phyloP scores from a whole-genome alignment of 176 grass and related monocot species.

The Zea luxurians region DNA sequence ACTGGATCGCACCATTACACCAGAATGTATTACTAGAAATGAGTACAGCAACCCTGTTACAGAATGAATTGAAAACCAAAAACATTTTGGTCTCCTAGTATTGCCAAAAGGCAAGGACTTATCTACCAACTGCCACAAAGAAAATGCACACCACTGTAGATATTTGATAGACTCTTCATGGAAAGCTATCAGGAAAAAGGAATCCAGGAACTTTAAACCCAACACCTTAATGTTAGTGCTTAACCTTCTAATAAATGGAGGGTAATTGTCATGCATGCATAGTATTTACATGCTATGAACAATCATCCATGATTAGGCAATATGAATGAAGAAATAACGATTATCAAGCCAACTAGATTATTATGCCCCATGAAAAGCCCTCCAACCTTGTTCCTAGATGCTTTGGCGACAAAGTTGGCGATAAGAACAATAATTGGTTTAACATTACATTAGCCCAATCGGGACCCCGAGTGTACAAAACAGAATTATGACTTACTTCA shows the following conservation, averaged over 20 bases:
- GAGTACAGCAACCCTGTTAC: not conserved
- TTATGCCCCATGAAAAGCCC: not conserved
- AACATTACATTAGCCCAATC: not conserved
- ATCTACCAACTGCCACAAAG: not conserved
- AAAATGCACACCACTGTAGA: conserved; percentile 4
- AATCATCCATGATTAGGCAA: not conserved
- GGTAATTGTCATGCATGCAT: not conserved
- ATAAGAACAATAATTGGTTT: conserved; percentile 4
- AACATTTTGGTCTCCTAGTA: not conserved
- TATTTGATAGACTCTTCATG: not conserved
- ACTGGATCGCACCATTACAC: not conserved
- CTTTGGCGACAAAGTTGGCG: not conserved
- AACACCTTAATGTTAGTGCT: not conserved
- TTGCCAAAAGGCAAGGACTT: not conserved
- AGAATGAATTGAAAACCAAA: not conserved
- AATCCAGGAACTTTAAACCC: conserved; percentile 8
- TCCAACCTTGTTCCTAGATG: not conserved
- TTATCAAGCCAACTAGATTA: not conserved
- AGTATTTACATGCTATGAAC: not conserved
- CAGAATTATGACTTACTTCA: conserved; percentile 57
- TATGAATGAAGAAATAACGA: not conserved
- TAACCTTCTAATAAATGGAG: not conserved
- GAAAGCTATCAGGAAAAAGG: conserved; percentile 18
- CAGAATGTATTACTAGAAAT: not conserved
- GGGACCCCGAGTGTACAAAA: not conserved